Evolutionary conservation across 805 yeast genomes (phyloP).

Genomic region (Metschnikowia lunata): DNA sequence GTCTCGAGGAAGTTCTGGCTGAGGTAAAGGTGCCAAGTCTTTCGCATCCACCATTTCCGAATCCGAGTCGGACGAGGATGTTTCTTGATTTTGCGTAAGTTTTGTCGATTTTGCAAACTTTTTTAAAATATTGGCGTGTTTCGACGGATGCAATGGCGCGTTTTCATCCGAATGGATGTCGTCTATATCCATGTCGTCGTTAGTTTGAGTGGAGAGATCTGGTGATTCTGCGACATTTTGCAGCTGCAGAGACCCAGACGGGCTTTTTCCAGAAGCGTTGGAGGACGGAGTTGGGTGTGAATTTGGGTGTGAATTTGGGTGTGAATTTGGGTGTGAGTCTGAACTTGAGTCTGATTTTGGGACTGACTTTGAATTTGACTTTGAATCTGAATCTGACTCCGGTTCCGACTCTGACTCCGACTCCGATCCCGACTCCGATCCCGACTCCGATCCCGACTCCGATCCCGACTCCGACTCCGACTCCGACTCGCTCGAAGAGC

Average conservation of each 20-base stretch:
- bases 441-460: no score
- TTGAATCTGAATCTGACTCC: no score
- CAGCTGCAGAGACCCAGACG: no score
- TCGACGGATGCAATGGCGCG: slow-evolving; percentile 21
- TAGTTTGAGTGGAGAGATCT: no score
- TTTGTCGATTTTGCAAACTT: slow-evolving; percentile 40
- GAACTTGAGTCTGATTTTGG: no score
- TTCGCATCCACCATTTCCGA: slow-evolving; percentile 18
- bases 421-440: background rate
- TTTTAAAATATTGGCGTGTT: slow-evolving; percentile 48
- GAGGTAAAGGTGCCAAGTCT: slow-evolving; percentile 73
- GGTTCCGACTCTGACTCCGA: background rate
- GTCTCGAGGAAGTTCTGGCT: slow-evolving; percentile 66
- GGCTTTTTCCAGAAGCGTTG: no score
- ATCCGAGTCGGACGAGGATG: slow-evolving; percentile 27
- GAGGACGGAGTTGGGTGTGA: no score
- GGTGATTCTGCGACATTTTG: no score
- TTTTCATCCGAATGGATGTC: background rate
- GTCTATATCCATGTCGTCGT: slow-evolving; percentile 13
- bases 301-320: no score
- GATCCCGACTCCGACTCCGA: background rate
- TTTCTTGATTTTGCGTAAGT: slow-evolving; percentile 9
- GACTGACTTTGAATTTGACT: no score
- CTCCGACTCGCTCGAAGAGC: background rate
- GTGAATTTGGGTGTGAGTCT: no score